A percentile compares a stretch with the other conserved stretches of the same genome.
Conservation (phyloP, 1,139 yeast genomes). For the Wickerhamomyces sp. region DNA sequence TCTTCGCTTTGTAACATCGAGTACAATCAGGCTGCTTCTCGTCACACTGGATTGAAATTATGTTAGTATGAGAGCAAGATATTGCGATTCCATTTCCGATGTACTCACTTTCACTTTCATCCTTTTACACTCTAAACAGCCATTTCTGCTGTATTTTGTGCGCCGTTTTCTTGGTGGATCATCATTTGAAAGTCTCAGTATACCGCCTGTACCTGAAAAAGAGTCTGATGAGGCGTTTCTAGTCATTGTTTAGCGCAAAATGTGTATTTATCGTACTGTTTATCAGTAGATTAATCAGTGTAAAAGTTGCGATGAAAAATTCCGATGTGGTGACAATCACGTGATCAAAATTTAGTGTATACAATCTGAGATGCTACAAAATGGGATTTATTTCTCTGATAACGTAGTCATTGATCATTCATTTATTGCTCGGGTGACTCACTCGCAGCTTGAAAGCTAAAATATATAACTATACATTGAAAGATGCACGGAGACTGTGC, state of each 20-base stretch:
- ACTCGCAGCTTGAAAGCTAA: no score
- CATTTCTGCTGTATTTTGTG: conserved; percentile 47
- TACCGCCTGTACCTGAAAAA: no score
- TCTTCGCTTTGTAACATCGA: conserved; percentile 46
- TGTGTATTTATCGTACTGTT: not conserved
- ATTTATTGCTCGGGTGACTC: no score
- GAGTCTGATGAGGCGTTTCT: not conserved
- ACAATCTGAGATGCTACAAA: no score
- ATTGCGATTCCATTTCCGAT: not conserved
- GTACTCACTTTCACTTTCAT: conserved; percentile 45
- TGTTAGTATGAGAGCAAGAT: not conserved
- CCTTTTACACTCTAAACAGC: conserved; percentile 58
- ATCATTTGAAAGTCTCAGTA: no score
- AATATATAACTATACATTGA: conserved; percentile 12
- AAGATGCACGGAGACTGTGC: conserved; percentile 12
- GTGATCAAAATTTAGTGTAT: no score
- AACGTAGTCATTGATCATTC: no score
- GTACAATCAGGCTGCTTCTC: conserved; percentile 52
- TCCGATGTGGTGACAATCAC: not conserved
- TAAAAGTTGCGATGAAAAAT: not conserved
- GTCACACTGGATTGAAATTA: conserved; percentile 41
- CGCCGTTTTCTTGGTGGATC: conserved; percentile 10
- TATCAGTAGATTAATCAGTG: not conserved
- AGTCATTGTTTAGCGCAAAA: not conserved
- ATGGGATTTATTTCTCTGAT: no score